These are phyloP conservation scores for Aureobasidium pullulans DNA, from an alignment of 2,329 filamentous ascomycete genomes.

Conservation along the genomic window DNA sequence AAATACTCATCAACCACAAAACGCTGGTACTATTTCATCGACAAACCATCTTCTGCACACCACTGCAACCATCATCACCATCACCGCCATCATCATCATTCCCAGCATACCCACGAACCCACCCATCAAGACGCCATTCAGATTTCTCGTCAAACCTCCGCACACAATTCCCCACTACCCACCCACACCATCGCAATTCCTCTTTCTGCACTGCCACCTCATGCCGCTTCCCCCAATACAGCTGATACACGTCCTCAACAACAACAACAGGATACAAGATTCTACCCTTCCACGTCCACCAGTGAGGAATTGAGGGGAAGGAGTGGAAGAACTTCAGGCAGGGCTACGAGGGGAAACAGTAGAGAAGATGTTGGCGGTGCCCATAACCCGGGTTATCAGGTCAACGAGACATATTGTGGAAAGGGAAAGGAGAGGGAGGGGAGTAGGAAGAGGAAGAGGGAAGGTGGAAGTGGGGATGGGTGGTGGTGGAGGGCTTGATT, in stretches of 20 bases:
- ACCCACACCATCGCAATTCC: no score
- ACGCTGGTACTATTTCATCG: neutral
- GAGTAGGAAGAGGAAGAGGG: neutral
- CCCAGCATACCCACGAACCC: no score
- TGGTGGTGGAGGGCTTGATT: constrained; percentile 12
- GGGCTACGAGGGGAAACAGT: neutral
- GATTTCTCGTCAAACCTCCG: no score
- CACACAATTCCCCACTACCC: no score
- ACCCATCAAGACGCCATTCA: no score
- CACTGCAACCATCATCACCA: neutral
- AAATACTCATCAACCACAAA: neutral
- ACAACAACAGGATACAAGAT: no score
- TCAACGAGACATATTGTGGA: no score
- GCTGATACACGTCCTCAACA: no score
- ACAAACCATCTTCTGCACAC: neutral
- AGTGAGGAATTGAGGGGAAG: neutral
- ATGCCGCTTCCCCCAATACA: no score
- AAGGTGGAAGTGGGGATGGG: neutral
- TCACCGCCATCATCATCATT: neutral
- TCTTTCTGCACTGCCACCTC: no score
- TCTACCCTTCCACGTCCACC: neutral
- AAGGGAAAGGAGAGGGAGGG: neutral
- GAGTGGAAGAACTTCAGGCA: neutral
- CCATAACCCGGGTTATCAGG: neutral
- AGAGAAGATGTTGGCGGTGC: neutral